phyloP scores from a whole-genome alignment of 495 filamentous ascomycete genomes.

The Penicillium bialowiezense region DNA sequence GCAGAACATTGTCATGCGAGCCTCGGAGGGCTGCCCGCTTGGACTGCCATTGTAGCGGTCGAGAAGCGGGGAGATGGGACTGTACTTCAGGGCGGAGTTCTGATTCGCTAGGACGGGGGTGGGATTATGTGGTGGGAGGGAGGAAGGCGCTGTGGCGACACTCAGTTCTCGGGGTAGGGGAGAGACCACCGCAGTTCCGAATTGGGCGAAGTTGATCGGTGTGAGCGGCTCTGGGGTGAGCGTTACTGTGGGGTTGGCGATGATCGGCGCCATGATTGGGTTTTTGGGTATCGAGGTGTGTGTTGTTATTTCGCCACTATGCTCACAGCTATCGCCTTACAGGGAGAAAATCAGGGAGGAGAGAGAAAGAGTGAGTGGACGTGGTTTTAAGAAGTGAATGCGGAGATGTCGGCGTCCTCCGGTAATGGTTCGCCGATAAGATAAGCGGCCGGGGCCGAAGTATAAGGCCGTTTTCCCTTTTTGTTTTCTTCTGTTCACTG shows the following conservation, averaged over 20 bases:
- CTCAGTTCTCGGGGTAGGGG: slow-evolving; percentile 55
- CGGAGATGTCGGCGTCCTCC: slow-evolving; percentile 8
- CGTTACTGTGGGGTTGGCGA: slow-evolving; percentile 27
- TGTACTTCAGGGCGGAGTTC: slow-evolving; percentile 81
- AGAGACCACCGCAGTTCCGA: slow-evolving; percentile 79
- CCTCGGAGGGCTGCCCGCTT: slow-evolving; percentile 55
- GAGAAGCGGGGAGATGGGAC: slow-evolving; percentile 65
- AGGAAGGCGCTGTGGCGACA: slow-evolving; percentile 39
- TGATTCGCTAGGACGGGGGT: slow-evolving; percentile 68
- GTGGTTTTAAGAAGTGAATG: slow-evolving; percentile 1
- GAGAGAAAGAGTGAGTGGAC: neutral
- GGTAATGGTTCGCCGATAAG: slow-evolving; percentile 5
- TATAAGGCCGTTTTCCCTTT: neutral
- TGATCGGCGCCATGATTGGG: slow-evolving; percentile 26
- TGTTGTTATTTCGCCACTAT: neutral
- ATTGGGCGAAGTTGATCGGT: slow-evolving; percentile 65
- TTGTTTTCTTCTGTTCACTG: neutral
- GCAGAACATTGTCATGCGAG: slow-evolving; percentile 84
- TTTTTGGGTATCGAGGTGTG: neutral
- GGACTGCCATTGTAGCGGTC: slow-evolving; percentile 67
- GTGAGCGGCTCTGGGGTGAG: slow-evolving; percentile 60
- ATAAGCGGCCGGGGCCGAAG: slow-evolving; percentile 8
- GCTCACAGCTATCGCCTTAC: neutral
- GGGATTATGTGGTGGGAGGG: slow-evolving; percentile 38
- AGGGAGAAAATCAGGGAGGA: neutral